These are phyloP conservation scores for Hemisphaericaspora subhashii DNA, from an alignment of 1,139 yeast species.

Conservation along the genomic window DNA sequence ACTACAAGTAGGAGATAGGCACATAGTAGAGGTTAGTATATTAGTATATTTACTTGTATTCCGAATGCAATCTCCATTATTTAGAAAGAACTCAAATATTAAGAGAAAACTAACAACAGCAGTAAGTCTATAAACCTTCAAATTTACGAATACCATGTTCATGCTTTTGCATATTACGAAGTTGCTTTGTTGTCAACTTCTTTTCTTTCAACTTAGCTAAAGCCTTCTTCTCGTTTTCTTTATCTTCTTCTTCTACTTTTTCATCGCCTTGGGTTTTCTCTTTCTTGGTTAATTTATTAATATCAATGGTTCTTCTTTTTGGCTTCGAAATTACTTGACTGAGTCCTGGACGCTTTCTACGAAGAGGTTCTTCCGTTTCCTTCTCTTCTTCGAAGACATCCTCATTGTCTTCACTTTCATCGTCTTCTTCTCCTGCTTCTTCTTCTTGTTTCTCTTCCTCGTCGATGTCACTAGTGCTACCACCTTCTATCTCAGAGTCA, in stretches of 20 bases:
- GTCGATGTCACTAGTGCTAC: slow-evolving; percentile 11
- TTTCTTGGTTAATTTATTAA: slow-evolving; percentile 13
- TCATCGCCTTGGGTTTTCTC: background rate
- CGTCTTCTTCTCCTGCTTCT: slow-evolving; percentile 14
- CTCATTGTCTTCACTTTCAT: slow-evolving; percentile 11
- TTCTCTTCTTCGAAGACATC: slow-evolving; percentile 13
- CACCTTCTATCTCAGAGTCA: slow-evolving; percentile 9
- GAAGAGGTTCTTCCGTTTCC: slow-evolving; percentile 11
- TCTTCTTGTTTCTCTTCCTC: slow-evolving; percentile 16
- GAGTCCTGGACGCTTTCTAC: slow-evolving; percentile 17
- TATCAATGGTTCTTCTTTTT: slow-evolving; percentile 11
- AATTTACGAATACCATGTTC: slow-evolving; percentile 69
- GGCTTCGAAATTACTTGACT: slow-evolving; percentile 19
- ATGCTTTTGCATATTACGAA: slow-evolving; percentile 49
- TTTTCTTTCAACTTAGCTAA: slow-evolving; percentile 32
- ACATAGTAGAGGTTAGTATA: too few species aligned
- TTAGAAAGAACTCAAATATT: too few species aligned
- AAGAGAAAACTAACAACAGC: too few species aligned
- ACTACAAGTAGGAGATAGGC: too few species aligned
- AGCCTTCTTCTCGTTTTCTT: slow-evolving; percentile 23
- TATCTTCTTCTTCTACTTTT: background rate
- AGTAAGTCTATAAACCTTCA: slow-evolving; percentile 50
- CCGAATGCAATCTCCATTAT: too few species aligned
- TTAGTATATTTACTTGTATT: too few species aligned
- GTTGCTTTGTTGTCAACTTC: slow-evolving; percentile 45